Base-by-base conservation (phyloP, 202 grass and related monocot species). In the Miscanthus sacchariflorus region DNA sequence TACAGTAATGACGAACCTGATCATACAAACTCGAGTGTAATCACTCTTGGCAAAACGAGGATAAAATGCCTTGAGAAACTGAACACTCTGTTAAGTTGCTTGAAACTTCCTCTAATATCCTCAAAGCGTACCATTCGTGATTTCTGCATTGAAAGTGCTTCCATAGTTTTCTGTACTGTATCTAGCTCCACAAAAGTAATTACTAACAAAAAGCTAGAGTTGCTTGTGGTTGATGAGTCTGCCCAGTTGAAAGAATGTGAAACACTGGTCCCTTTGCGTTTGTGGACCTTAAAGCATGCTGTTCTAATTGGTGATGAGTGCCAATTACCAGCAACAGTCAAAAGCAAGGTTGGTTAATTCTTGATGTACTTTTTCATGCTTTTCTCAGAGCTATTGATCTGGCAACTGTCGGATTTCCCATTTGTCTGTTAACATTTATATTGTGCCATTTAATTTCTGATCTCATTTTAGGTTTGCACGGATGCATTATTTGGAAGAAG, bases 291-390 rank as follows among this genome's bases (percentile, higher is more conserved):
- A 78, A 78, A 84, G 17, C 83, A 91, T 83, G 83, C 81, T 68
- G 69, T 94, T 76, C 87, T 94, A 73, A 91, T 94, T 75, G 92
- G 92, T 45, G 92, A 94, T 77, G 89, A 94, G 50, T 91, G 81
- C 19, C 89, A 94, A 68, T 69, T 94, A 44, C 87, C 92, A 83
- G 86, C 92, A 66, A 85, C 87, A 50, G 89, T 93, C 23, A 80
- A 87, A 87, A 93, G 89, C 89, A 85, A 94, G 92, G 92, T 94
- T 38, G 19, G 50, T n/a, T n/a, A n/a, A n/a, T 64, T 65, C 43
- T 89, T 70, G 46, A 76, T 50, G 25, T 30, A 28, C 3, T 24
- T 72, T 80, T 74, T 80, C 28, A 45, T 25, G 21, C 12, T 63
- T 80, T 50, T 59, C 23, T 50, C 25, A 10, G 12, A 65, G 72